Percentiles rank a stretch among this genome's conserved stretches.
Conservation (phyloP, 164 flowering plant species). For the Litsea cubeba region DNA sequence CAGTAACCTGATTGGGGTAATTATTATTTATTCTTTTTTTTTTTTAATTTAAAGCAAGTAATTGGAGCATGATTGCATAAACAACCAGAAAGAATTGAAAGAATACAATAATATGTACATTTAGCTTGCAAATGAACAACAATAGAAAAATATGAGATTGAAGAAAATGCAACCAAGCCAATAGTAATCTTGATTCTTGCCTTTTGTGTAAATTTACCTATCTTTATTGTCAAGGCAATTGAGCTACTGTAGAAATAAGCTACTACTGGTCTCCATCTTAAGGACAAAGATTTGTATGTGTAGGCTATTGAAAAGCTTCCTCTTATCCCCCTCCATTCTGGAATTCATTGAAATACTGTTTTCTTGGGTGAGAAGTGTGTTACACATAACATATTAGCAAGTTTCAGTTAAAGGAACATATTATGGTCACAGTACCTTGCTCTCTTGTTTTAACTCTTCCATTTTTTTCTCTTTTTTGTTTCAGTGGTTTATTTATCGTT, state of each 20-base stretch:
- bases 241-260: too few species aligned
- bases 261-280: background rate
- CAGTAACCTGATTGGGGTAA: constrained; percentile 62
- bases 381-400: background rate
- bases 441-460: background rate
- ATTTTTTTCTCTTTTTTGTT: constrained; percentile 11
- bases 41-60: background rate
- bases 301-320: constrained; percentile 89
- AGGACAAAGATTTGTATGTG: background rate
- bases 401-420: too few species aligned
- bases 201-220: too few species aligned
- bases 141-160: too few species aligned
- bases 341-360: constrained; percentile 73
- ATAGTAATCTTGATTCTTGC: too few species aligned
- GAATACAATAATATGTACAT: background rate
- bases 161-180: too few species aligned
- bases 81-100: background rate
- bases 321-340: constrained; percentile 51
- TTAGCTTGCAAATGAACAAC: too few species aligned
- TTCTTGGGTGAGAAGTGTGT: constrained; percentile 54
- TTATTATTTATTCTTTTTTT: background rate
- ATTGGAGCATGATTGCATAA: background rate
- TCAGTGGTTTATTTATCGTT: constrained; percentile 92
- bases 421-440: background rate
- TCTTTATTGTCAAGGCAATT: too few species aligned